phyloP scores from a whole-genome alignment of 257 asterid species.

The Solanum tacnaense region DNA sequence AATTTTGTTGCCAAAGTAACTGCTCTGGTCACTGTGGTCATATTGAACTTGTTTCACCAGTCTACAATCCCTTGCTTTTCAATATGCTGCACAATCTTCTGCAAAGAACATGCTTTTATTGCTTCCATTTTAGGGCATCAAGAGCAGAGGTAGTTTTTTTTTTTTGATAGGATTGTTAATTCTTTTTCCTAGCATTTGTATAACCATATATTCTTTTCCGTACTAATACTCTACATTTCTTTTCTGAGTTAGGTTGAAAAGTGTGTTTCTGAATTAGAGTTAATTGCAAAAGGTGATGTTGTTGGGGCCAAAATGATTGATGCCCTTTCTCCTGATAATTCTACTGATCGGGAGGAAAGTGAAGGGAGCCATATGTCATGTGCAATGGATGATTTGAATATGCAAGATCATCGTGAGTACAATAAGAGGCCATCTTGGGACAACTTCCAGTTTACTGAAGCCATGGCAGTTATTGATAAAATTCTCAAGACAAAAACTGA shows the following conservation, averaged over 20 bases:
- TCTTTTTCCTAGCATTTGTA: neutral
- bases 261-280: slow-evolving; percentile 45
- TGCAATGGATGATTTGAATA: slow-evolving; percentile 18
- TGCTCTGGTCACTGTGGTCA: slow-evolving; percentile 93
- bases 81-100: slow-evolving; percentile 38
- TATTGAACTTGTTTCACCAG: slow-evolving; percentile 68
- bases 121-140: slow-evolving; percentile 49
- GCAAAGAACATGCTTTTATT: slow-evolving; percentile 48
- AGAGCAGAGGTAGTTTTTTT: slow-evolving; percentile 41
- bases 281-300: slow-evolving; percentile 55
- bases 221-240: neutral
- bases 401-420: slow-evolving; percentile 19
- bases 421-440: slow-evolving; percentile 39
- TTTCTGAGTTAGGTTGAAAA: slow-evolving; percentile 40
- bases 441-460: slow-evolving; percentile 68
- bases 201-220: neutral
- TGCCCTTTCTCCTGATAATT: slow-evolving; percentile 5
- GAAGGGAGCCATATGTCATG: slow-evolving; percentile 54
- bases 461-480: slow-evolving; percentile 44
- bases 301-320: slow-evolving; percentile 51
- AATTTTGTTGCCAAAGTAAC: slow-evolving; percentile 58
- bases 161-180: neutral
- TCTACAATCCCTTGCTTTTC: slow-evolving; percentile 71
- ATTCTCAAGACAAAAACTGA: slow-evolving; percentile 35
- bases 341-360: slow-evolving; percentile 34